Evolutionary conservation across 2,329 filamentous ascomycete genomes (phyloP), one percentile per base, ranked within the genome.

Genomic region (Penicillium sp.): DNA sequence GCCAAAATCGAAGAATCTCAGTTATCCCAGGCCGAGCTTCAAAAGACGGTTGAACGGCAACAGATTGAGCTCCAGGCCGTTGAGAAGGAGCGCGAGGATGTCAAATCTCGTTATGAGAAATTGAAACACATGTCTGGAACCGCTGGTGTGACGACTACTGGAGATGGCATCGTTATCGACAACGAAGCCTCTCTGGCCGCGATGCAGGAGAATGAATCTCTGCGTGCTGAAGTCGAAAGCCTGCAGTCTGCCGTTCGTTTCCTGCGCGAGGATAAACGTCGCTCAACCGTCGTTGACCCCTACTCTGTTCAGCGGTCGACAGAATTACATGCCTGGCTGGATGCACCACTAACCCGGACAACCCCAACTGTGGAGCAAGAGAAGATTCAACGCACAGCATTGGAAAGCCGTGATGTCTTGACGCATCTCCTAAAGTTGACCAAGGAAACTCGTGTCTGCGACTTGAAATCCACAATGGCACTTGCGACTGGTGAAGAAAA

Each of bases 221-320:
- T 76, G 21, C 71, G 74, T 23, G 63, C 70, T 12, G 76, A 78
- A 53, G 69, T 78, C 17, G 62, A 64, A 45, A 72, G 67, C 55
- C 68, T 78, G 10, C 74, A 78, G 65, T 69, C 75, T n/a, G 73
- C 75, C 1, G 71, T 78, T 6, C 74, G 76, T 41, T 77, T 73
- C 59, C 61, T 78, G 7, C 73, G 75, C 27, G 71, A 74, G 46
- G 76, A 78, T 44, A 78, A 75, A 52, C 70, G 71, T 21, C 72
- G 72, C 21, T 60, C 67, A 18, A 73, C 67, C 42, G 63, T 74
- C 18, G 67, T 74, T 40, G 71, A 75, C 49, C 72, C 73, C 3
- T 75, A 72, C 57, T 74, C 73, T 10, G 62, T 75, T 26, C 72
- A 74, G 53, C 66, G 69, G 44, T 69, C 70, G 8, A 68, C 68